phyloP scores from a whole-genome alignment of 2,329 filamentous ascomycete genomes.

The Sclerotinia borealis region DNA sequence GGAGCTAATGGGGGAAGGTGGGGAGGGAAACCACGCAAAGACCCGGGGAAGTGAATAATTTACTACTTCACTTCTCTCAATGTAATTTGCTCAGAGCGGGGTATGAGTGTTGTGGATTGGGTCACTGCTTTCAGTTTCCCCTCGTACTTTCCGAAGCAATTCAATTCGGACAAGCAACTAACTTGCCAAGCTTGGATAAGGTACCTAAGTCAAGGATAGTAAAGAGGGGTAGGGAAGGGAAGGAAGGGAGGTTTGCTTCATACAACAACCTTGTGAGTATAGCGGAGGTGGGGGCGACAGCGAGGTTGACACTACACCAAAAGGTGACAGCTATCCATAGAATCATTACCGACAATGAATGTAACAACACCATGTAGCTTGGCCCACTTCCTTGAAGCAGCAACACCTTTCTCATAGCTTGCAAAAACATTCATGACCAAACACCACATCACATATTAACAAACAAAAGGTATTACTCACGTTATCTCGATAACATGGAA shows the following conservation, averaged over 20 bases:
- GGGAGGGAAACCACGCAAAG: background rate
- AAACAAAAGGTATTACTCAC: background rate
- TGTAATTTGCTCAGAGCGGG: background rate
- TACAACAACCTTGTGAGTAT: background rate
- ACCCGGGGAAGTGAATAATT: background rate
- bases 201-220: background rate
- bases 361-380: background rate
- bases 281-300: no score
- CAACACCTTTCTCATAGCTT: background rate
- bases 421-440: background rate
- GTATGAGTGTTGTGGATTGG: background rate
- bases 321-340: background rate
- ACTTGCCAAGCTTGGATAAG: background rate
- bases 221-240: no score
- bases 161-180: background rate
- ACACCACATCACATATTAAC: background rate
- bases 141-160: background rate
- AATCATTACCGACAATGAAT: no score
- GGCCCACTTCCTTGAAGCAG: constrained; percentile 1
- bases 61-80: background rate
- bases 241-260: background rate
- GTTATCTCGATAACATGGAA: constrained; percentile 27
- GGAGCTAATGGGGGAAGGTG: background rate
- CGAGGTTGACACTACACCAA: background rate
- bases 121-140: background rate